These are phyloP conservation scores for Bothriochloa decipiens DNA, from an alignment of 176 grass and related monocot genomes.

Conservation along the genomic window DNA sequence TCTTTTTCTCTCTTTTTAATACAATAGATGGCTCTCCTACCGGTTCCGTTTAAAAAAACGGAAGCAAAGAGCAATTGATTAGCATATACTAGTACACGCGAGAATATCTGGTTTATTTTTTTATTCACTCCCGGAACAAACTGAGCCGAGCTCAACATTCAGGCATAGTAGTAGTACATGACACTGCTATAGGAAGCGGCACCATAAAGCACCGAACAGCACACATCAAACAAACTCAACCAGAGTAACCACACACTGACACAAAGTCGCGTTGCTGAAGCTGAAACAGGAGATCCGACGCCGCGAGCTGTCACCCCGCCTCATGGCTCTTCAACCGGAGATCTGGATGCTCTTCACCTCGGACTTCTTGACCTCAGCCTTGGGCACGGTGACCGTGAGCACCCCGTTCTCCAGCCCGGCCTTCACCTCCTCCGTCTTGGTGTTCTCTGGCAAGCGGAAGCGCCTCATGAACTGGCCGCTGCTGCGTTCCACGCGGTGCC, in stretches of 20 bases:
- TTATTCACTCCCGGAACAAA: too few species aligned
- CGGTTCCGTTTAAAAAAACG: too few species aligned
- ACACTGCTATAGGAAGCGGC: too few species aligned
- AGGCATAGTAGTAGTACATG: too few species aligned
- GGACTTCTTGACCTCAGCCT: conserved; percentile 44
- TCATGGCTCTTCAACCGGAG: conserved; percentile 34
- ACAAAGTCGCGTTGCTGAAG: not conserved
- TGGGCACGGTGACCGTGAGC: conserved; percentile 62
- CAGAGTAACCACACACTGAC: not conserved
- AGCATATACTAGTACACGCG: too few species aligned
- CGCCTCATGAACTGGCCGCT: conserved; percentile 49
- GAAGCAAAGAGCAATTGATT: too few species aligned
- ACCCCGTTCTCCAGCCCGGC: conserved; percentile 56
- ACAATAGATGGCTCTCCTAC: too few species aligned
- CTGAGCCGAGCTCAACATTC: too few species aligned
- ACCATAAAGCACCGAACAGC: not conserved
- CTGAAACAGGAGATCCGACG: not conserved
- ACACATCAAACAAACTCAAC: not conserved
- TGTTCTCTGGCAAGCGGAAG: conserved; percentile 51
- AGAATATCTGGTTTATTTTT: too few species aligned
- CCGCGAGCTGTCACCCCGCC: not conserved
- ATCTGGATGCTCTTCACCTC: conserved; percentile 54
- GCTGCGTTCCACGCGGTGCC: conserved; percentile 59
- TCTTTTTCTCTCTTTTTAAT: too few species aligned
- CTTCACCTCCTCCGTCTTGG: conserved; percentile 47